Base-by-base conservation (phyloP, 768 basidiomycete species). In the Sporobolomyces roseus region DNA sequence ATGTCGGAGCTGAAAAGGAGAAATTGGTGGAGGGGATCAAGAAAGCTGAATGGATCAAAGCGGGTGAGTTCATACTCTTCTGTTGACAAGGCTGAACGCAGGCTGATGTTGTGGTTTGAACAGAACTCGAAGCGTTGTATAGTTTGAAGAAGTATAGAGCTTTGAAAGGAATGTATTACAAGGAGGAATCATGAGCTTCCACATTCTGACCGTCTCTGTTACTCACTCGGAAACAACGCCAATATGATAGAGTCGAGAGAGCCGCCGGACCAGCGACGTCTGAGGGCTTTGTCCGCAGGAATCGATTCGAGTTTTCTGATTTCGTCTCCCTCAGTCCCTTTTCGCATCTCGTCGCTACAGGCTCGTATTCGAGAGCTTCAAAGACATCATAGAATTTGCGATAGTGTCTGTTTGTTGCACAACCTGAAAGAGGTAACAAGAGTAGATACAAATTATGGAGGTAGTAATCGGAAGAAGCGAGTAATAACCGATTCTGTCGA, bases 1-100 rank as follows among this genome's bases (percentile, higher is more conserved):
- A 70, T 52, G 63, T 68, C 49, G 71, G 71, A 23, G 63, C 46
- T 14, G 71, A 72, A 36, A 32, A 46, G n/a, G 45, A 49, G 19
- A 33, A 41, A 41, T n/a, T 73, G 27, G 30, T 38, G 52, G 52
- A 54, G 25, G 72, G 72, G 38, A 61, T 73, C 49, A 9, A 17
- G 17, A 73, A 73, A 65, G 72, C 68, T 0, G 72, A 73, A 49
- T 73, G 63, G 38, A 73, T 73, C 67, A 69, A 73, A 49, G 53
- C 55, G 30, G 70, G 70, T 71, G 9, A 43, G 51, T 19, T 33
- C 45, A 19, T 46, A 25, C 16, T 2, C 14, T 21, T 19, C 14
- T 14, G 16, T 35, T 2, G 21, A 6, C 17, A 14, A 8, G n/a
- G 46, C 13, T 7, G 14, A 23, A 10, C 6, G 23, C 8, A 21